Base-by-base conservation (phyloP, 2,329 filamentous ascomycete genomes). In the Magnaporthiopsis poae region DNA sequence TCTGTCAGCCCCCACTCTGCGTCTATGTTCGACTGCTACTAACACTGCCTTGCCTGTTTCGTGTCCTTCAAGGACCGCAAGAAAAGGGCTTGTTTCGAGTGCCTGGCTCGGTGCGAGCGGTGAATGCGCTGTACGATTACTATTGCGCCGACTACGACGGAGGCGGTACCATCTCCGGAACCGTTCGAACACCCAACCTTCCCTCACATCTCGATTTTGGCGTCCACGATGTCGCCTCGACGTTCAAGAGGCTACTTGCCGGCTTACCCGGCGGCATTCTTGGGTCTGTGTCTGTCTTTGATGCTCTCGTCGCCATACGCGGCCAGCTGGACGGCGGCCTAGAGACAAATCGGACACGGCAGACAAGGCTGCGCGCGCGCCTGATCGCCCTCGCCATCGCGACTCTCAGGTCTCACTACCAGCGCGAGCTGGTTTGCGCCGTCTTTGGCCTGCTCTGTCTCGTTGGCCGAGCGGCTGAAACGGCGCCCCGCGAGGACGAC, bases 401-500 rank as follows among this genome's bases (percentile, higher is more conserved):
- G 1, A 84, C 84, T 0, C 76, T 88, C n/a, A 78, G 79, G 66
- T 88, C 86, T 0, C 81, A 81, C 65, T 85, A 84, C 68, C 82
- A 86, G 60, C 80, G 87, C 31, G 85, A 89, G 62, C 76, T 90
- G 3, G 86, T 90, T 61, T 89, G 85, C 68, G 84, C 86, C 25
- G 86, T 90, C 0, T 87, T 90, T 72, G 88, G 87, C 0, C 77
- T 90, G 15, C 77, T 90, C 13, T 86, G 82, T 65, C 77, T 88
- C 56, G 81, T 90, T 66, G 87, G 86, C 2, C 78, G 83, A 33
- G 77, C 80, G 5, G 84, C 86, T 2, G 84, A 89, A 72, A 65
- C 77, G 46, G 75, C 81, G 0, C 79, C 80, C 5, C 78, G 81
- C 33, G 82, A 86, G 71, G 82, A 86, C 68, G 79, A 79, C 25